These are phyloP conservation scores for Scutellaria galericulata DNA, from an alignment of 257 asterid genomes.

Conservation along the genomic window DNA sequence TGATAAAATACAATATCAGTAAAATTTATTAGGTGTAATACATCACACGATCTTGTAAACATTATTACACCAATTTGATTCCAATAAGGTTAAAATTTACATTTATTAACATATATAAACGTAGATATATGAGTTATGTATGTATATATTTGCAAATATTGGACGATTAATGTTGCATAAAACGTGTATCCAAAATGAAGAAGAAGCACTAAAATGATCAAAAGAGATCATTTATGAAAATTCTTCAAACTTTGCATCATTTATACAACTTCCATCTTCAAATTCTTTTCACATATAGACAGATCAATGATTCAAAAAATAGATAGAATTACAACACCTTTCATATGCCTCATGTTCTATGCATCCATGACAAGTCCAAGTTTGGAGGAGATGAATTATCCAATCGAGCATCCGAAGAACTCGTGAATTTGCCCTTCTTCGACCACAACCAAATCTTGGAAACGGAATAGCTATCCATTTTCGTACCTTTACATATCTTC, in stretches of 20 bases:
- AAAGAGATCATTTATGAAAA: neutral
- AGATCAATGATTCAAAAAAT: conserved; percentile 20
- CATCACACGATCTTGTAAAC: too few species aligned
- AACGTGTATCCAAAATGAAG: neutral
- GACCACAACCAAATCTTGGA: conserved; percentile 95
- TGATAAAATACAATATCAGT: too few species aligned
- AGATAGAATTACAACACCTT: conserved; percentile 31
- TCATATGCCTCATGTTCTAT: conserved; percentile 38
- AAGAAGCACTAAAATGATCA: neutral
- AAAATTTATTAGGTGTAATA: too few species aligned
- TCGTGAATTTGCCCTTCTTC: conserved; percentile 59
- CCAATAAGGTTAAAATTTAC: too few species aligned
- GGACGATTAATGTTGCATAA: neutral
- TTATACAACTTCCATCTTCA: conserved; percentile 32
- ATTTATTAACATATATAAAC: too few species aligned
- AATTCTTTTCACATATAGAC: neutral
- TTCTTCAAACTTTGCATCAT: conserved; percentile 27
- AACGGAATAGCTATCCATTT: conserved; percentile 76
- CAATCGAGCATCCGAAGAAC: conserved; percentile 47
- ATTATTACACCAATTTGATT: too few species aligned
- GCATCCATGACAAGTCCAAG: conserved; percentile 46
- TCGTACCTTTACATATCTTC: conserved; percentile 60
- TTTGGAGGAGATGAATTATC: conserved; percentile 41
- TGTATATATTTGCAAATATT: too few species aligned
- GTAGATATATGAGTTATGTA: too few species aligned